Evolutionary conservation across 176 grass and related monocot genomes (phyloP), one percentile per base, ranked within the genome.

Genomic region (Aegilops sharonensis): DNA sequence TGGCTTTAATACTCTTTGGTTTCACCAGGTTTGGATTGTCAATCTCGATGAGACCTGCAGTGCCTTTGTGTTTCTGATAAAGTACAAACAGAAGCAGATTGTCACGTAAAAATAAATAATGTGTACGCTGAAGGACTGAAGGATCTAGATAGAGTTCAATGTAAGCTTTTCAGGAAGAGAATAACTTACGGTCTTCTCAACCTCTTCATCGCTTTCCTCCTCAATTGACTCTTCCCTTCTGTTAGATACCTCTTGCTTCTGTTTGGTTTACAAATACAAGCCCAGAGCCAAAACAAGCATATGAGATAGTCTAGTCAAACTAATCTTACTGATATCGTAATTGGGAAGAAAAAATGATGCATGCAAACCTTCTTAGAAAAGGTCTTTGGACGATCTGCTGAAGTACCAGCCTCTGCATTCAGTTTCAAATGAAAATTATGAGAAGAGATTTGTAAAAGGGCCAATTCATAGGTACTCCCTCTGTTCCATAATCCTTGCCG

Each of bases 1-100:
- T 94, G 57, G 88, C 86, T 89, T 98, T 98, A 56, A 98, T 61
- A 56, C 77, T 89, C 84, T 94, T 98, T 86, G 90, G 74, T 72
- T 91, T 98, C 76, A 67, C 89, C 81, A 95, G 89, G 86, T 98
- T 98, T 84, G 95, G 95, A 81, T 98, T 98, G 21, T 98, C 93
- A 72, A 95, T 98, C 84, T 98, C 82, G 37, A 93, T 95, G 77
- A 93, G 80, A 30, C 93, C 93, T 85, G 92, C 85, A 84, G 86
- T 87, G 8, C 95, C 95, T 89, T 95, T 98, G 57, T 74, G 89
- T 86, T 92, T 95, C 95, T 98, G 78, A 29, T 39, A 57, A 64
- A 83, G 62, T 11, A 54, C 64, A 54, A 67, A 59, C 11, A 80
- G 9, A 57, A 7, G 20, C 11, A 72, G 42, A 52, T 39, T 60